Evolutionary conservation across 148 eudicot genomes (phyloP).

Genomic region (Mesembryanthemum crystallinum): DNA sequence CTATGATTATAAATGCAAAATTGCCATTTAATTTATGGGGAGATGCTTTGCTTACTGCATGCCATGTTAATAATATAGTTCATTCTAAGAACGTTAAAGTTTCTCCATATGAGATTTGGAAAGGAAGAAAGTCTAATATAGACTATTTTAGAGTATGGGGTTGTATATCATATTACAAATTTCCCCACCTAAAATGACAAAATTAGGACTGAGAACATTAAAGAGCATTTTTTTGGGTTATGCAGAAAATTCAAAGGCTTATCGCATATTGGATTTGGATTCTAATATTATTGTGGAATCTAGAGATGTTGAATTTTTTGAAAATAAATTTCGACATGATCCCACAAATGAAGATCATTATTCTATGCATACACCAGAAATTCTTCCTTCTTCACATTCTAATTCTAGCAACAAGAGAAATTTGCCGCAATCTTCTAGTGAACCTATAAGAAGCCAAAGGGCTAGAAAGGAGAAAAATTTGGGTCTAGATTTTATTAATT

Average conservation of each 20-base stretch:
- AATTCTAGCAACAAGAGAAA: background rate
- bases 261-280: conserved; percentile 8
- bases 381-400: background rate
- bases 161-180: conserved; percentile 5
- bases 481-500: background rate
- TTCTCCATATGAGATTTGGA: conserved; percentile 14
- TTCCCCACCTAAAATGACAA: conserved; percentile 1
- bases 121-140: conserved; percentile 3
- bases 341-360: background rate
- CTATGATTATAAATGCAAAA: background rate
- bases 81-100: background rate
- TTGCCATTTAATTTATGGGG: conserved; percentile 6
- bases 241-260: conserved; percentile 6
- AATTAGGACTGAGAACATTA: background rate
- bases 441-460: conserved; percentile 11
- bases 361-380: background rate
- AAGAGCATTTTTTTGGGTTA: conserved; percentile 13
- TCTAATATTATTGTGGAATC: conserved; percentile 18
- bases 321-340: conserved; percentile 8
- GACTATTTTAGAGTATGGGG: conserved; percentile 21
- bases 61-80: conserved; percentile 14
- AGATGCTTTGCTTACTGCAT: conserved; percentile 8
- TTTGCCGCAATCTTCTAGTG: background rate
- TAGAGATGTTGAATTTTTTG: background rate
- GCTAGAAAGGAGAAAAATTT: conserved; percentile 1